Evolutionary conservation across 1,139 yeast genomes (phyloP).

Genomic region (Taiozyma onychis): DNA sequence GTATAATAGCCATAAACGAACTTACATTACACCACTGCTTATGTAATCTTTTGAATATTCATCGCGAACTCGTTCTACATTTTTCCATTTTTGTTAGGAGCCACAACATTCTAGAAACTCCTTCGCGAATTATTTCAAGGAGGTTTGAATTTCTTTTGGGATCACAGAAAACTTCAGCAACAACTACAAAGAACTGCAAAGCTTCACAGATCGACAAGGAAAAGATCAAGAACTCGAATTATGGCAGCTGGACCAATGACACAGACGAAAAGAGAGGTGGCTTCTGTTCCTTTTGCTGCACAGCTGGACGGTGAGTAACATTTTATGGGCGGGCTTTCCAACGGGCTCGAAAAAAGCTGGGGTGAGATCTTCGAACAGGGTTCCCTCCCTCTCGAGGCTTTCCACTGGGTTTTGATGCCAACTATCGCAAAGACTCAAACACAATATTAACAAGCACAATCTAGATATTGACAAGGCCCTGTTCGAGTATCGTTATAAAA

Average conservation of each 20-base stretch:
- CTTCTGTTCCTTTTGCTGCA: constrained; percentile 12
- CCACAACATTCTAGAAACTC: background rate
- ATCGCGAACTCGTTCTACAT: too few relatives aligned
- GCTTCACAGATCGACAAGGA: too few relatives aligned
- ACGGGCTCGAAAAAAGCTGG: background rate
- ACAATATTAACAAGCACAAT: background rate
- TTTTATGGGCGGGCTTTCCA: background rate
- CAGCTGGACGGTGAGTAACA: constrained; percentile 18
- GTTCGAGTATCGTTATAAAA: constrained; percentile 21
- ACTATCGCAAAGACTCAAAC: too few relatives aligned
- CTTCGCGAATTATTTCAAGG: background rate
- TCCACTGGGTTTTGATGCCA: too few relatives aligned
- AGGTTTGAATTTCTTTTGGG: background rate
- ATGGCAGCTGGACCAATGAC: background rate
- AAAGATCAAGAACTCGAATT: too few relatives aligned
- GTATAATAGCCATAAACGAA: too few relatives aligned
- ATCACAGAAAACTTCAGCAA: too few relatives aligned
- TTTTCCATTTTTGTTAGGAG: too few relatives aligned
- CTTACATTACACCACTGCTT: background rate
- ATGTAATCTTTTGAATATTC: background rate
- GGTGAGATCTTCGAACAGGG: background rate
- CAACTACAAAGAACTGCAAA: too few relatives aligned
- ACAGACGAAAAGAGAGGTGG: constrained; percentile 4
- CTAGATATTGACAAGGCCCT: constrained; percentile 22
- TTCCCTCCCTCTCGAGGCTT: background rate